These are phyloP conservation scores for Penicillium roqueforti DNA, from an alignment of 495 filamentous ascomycete species.

Conservation along the genomic window DNA sequence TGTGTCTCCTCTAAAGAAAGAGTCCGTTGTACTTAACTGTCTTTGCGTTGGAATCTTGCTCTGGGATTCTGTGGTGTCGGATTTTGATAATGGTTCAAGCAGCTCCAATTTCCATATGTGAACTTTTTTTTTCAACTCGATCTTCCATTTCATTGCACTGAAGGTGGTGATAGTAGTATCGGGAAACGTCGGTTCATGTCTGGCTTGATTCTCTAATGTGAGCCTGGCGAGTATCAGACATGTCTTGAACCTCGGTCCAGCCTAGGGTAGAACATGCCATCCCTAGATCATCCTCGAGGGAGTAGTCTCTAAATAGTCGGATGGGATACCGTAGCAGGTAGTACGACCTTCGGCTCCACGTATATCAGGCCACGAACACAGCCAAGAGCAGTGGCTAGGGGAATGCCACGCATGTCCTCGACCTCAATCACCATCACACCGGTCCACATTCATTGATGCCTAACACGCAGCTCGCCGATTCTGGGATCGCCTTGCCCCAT, in stretches of 20 bases:
- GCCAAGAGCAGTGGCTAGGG: too few species aligned
- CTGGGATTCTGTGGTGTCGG: conserved; percentile 23
- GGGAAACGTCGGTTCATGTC: background rate
- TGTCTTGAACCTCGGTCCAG: conserved; percentile 9
- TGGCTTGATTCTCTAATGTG: conserved; percentile 14
- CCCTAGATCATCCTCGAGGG: too few species aligned
- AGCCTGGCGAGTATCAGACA: conserved; percentile 19
- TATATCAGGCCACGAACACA: too few species aligned
- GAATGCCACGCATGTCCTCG: too few species aligned
- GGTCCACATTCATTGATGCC: too few species aligned
- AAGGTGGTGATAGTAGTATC: background rate
- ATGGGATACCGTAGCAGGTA: too few species aligned
- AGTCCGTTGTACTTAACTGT: conserved; percentile 31
- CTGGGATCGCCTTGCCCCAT: too few species aligned
- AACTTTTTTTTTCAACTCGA: conserved; percentile 13
- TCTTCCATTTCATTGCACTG: background rate
- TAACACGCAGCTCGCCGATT: too few species aligned
- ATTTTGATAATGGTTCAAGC: conserved; percentile 22
- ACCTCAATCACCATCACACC: too few species aligned
- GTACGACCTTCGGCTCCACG: too few species aligned
- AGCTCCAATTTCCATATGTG: conserved; percentile 28
- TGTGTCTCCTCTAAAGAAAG: conserved; percentile 24
- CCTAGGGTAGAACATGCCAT: background rate
- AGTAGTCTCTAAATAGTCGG: too few species aligned
- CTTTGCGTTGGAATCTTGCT: conserved; percentile 18